Conservation (phyloP, 2,329 filamentous ascomycete genomes). For the Microcyclospora tardicrescens region DNA sequence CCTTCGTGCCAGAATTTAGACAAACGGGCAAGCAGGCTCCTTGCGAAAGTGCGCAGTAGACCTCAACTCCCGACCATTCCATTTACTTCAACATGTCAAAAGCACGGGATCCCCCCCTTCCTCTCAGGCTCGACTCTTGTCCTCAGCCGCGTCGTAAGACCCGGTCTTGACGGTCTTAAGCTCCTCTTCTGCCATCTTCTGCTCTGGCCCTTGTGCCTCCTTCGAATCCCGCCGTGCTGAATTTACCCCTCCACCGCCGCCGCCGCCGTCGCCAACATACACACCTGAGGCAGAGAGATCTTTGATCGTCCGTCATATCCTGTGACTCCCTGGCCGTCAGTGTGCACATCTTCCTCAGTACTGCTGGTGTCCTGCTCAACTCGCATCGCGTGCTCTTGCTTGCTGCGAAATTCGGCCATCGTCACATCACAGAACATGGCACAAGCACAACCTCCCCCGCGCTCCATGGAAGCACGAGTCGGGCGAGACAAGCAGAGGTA, state of each 20-base stretch:
- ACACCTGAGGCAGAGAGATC: too few relatives aligned
- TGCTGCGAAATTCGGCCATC: too few relatives aligned
- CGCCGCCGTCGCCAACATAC: too few relatives aligned
- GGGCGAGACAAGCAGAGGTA: slow-evolving; percentile 64
- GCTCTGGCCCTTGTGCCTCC: not conserved
- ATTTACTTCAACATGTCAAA: slow-evolving; percentile 13
- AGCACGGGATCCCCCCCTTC: slow-evolving; percentile 21
- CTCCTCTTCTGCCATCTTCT: slow-evolving; percentile 19
- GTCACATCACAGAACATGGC: slow-evolving; percentile 25
- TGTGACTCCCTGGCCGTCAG: too few relatives aligned
- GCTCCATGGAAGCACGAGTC: slow-evolving; percentile 52
- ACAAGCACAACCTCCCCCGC: slow-evolving; percentile 26
- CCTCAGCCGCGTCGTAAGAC: slow-evolving; percentile 36
- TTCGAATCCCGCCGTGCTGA: too few relatives aligned
- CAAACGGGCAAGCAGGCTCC: slow-evolving; percentile 1
- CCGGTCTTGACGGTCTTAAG: slow-evolving; percentile 31
- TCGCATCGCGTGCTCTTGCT: too few relatives aligned
- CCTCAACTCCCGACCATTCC: slow-evolving; percentile 1
- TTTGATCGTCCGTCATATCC: too few relatives aligned
- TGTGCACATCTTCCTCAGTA: too few relatives aligned
- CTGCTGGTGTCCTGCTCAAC: too few relatives aligned
- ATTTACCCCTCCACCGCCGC: too few relatives aligned
- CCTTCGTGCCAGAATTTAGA: too few relatives aligned
- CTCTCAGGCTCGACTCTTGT: slow-evolving; percentile 30
- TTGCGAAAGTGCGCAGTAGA: slow-evolving; percentile 1